phyloP scores from a whole-genome alignment of 2,329 filamentous ascomycete genomes.

The Pseudogymnoascus sp. region DNA sequence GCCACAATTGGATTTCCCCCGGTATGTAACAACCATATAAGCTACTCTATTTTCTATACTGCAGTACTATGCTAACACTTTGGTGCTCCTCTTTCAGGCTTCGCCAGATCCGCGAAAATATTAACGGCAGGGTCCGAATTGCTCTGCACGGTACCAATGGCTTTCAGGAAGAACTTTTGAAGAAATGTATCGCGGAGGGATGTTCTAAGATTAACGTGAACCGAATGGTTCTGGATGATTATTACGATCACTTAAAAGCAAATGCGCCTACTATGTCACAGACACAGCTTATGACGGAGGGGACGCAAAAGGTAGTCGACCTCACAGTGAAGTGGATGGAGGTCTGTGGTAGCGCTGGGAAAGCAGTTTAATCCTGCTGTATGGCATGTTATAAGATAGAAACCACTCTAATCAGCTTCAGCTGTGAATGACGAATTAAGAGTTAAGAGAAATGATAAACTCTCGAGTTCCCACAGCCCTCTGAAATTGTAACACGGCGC shows the following conservation, averaged over 20 bases:
- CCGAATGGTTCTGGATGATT: conserved; percentile 40
- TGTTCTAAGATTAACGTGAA: conserved; percentile 53
- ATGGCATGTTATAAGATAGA: too few relatives aligned
- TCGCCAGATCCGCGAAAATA: conserved; percentile 29
- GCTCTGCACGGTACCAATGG: conserved; percentile 51
- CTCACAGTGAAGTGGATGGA: conserved; percentile 22
- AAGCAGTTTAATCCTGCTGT: conserved; percentile 19
- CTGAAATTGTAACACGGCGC: neutral
- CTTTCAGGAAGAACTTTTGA: conserved; percentile 42
- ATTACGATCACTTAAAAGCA: conserved; percentile 33
- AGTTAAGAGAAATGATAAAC: neutral
- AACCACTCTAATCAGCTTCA: too few relatives aligned
- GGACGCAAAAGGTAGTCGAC: conserved; percentile 34
- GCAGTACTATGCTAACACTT: neutral
- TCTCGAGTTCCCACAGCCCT: neutral
- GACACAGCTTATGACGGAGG: conserved; percentile 35
- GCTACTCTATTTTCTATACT: neutral
- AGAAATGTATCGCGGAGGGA: conserved; percentile 41
- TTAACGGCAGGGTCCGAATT: conserved; percentile 34
- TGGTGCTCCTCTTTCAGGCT: conserved; percentile 23
- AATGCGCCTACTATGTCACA: conserved; percentile 29
- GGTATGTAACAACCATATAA: neutral
- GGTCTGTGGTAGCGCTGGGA: conserved; percentile 36
- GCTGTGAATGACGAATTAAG: neutral
- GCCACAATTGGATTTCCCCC: conserved; percentile 8